A percentile compares a stretch with the other conserved stretches of the same genome.
These are phyloP conservation scores for Tuctoria greenei DNA, from an alignment of 176 grass and related monocot species.

Conservation along the genomic window DNA sequence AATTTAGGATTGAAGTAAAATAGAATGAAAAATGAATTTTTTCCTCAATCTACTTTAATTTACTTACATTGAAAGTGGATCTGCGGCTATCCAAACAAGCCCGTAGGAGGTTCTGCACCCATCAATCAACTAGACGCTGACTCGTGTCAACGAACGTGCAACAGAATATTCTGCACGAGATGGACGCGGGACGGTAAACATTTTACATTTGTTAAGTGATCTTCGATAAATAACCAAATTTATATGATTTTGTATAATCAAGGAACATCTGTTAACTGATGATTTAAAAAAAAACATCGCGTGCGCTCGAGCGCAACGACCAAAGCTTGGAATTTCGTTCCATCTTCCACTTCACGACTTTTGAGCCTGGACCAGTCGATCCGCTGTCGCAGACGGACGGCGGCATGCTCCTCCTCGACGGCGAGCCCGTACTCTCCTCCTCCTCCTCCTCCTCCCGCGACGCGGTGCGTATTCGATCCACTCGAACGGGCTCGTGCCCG, in stretches of 20 bases:
- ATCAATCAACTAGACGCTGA: neutral
- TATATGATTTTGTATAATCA: neutral
- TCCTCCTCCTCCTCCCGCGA: neutral
- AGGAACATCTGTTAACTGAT: neutral
- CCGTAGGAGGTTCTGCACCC: too few relatives aligned
- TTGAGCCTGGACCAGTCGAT: neutral
- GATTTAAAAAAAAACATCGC: too few relatives aligned
- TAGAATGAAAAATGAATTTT: too few relatives aligned
- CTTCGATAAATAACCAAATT: neutral
- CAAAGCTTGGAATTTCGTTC: neutral
- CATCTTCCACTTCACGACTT: neutral
- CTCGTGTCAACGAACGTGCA: too few relatives aligned
- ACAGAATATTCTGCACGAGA: too few relatives aligned
- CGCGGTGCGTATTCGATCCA: neutral
- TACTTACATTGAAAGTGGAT: too few relatives aligned
- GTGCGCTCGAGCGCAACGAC: neutral
- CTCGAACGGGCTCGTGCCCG: neutral
- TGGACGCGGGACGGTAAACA: neutral
- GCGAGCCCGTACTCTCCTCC: conserved; percentile 36
- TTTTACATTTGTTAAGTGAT: neutral
- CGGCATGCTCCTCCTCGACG: conserved; percentile 73
- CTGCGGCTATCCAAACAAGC: too few relatives aligned
- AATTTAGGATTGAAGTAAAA: too few relatives aligned
- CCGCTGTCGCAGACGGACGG: neutral
- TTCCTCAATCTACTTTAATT: too few relatives aligned